Conservation (phyloP, 768 basidiomycete genomes). For the Rhizopogon roseolus region DNA sequence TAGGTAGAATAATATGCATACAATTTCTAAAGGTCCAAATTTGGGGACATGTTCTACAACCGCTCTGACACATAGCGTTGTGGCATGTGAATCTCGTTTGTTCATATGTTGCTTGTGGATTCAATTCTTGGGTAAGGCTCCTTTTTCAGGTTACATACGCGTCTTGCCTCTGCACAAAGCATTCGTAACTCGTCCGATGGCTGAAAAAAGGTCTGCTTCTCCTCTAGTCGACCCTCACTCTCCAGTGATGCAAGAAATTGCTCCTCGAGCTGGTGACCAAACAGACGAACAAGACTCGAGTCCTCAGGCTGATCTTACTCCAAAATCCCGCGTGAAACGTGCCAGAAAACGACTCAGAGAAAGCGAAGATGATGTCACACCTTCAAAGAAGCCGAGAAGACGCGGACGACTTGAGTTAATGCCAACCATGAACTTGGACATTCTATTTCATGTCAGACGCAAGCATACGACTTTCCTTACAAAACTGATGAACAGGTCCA, state of each 20-base stretch:
- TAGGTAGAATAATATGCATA: no score
- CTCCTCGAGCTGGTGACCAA: background rate
- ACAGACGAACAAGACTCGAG: background rate
- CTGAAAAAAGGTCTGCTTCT: background rate
- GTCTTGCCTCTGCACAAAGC: background rate
- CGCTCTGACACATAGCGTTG: no score
- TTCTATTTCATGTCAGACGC: conserved; percentile 4
- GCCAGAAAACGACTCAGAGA: background rate
- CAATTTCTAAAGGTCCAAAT: no score
- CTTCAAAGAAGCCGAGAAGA: background rate
- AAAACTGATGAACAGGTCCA: background rate
- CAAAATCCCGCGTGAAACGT: background rate
- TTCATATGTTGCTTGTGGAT: no score
- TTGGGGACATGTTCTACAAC: no score
- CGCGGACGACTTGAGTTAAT: conserved; percentile 14
- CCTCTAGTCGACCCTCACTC: background rate
- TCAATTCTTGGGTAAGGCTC: no score
- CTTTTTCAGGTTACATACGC: no score
- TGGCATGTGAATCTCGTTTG: no score
- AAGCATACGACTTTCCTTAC: background rate
- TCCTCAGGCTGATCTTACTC: background rate
- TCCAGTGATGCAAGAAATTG: background rate
- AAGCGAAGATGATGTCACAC: background rate
- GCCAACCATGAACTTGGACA: conserved; percentile 22
- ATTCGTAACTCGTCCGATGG: background rate